A percentile compares a stretch with the other conserved stretches of the same genome.
These are phyloP conservation scores for Erysiphe pulchra DNA, from an alignment of 2,329 filamentous ascomycete genomes.

Conservation along the genomic window DNA sequence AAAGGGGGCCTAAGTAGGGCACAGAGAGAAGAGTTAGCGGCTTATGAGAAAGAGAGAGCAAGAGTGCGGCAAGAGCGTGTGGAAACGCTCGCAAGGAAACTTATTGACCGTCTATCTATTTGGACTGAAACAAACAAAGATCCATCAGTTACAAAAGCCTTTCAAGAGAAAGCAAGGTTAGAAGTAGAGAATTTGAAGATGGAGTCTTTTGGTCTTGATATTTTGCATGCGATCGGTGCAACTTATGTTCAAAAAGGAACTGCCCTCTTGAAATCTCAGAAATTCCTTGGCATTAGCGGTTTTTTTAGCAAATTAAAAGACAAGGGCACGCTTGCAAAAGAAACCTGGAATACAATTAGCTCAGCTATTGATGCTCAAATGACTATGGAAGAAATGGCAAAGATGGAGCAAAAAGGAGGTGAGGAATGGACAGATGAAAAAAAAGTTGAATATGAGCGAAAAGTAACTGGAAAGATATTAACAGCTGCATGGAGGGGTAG, in stretches of 20 bases:
- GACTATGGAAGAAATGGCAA: conserved; percentile 98
- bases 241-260: conserved; percentile 78
- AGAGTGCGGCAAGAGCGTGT: conserved; percentile 74
- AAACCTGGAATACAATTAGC: conserved; percentile 94
- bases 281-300: conserved; percentile 84
- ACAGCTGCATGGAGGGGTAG: conserved; percentile 88
- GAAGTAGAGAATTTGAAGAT: conserved; percentile 98
- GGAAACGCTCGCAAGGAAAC: conserved; percentile 56
- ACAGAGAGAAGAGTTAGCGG: conserved; percentile 73
- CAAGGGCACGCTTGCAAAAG: conserved; percentile 89
- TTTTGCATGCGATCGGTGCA: conserved; percentile 77
- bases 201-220: conserved; percentile 93
- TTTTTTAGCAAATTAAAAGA: conserved; percentile 90
- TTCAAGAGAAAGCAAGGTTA: conserved; percentile 79
- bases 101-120: conserved; percentile 69
- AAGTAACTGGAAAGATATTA: conserved; percentile 91
- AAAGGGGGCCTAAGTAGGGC: conserved; percentile 71
- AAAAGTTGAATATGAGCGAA: conserved; percentile 82
- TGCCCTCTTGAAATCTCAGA: conserved; percentile 76
- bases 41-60: conserved; percentile 67
- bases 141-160: conserved; percentile 58
- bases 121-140: conserved; percentile 97
- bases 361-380: conserved; percentile 92
- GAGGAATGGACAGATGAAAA: conserved; percentile 98
- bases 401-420: conserved; percentile 77